Percentiles rank a stretch among this genome's conserved stretches.
Conservation (phyloP, 1,284 basidiomycete genomes). For the Ganoderma lingzhi region DNA sequence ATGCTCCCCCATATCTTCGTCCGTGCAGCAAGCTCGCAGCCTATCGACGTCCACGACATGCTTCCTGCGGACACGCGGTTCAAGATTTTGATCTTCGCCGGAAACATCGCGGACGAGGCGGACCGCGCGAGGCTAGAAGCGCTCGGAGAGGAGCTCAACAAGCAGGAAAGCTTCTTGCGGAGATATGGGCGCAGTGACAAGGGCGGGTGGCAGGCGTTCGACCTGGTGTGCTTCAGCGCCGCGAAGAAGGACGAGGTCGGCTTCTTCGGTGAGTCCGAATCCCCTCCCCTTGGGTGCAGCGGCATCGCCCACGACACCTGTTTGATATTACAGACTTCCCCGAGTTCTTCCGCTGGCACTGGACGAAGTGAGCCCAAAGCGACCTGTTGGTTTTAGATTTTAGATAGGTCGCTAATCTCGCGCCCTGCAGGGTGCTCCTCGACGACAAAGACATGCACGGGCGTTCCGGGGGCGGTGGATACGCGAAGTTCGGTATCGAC, state of each 20-base stretch:
- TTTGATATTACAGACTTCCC: constrained; percentile 13
- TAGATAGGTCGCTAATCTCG: background rate
- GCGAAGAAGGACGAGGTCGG: constrained; percentile 56
- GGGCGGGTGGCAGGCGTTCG: constrained; percentile 74
- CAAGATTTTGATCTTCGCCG: constrained; percentile 56
- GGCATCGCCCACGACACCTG: background rate
- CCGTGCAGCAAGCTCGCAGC: constrained; percentile 68
- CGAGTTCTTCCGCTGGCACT: constrained; percentile 11
- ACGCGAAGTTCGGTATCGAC: constrained; percentile 61
- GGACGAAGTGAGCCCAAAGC: constrained; percentile 1
- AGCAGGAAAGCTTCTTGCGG: constrained; percentile 47
- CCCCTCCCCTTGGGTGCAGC: too few relatives aligned
- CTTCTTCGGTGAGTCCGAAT: constrained; percentile 48
- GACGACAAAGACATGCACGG: constrained; percentile 47
- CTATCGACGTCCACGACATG: constrained; percentile 74
- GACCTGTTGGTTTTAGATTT: background rate
- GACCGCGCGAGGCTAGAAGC: constrained; percentile 50
- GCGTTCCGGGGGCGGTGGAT: constrained; percentile 47
- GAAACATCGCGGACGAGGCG: constrained; percentile 52
- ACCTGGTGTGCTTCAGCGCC: constrained; percentile 60
- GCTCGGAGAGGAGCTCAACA: constrained; percentile 54
- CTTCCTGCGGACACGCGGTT: constrained; percentile 76
- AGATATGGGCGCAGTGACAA: constrained; percentile 36
- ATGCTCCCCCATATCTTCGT: constrained; percentile 66
- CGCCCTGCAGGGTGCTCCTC: constrained; percentile 36